A percentile compares a stretch with the other conserved stretches of the same genome.
Evolutionary conservation across 2,329 filamentous ascomycete genomes (phyloP).

Genomic region (Fusarium mexicanum): DNA sequence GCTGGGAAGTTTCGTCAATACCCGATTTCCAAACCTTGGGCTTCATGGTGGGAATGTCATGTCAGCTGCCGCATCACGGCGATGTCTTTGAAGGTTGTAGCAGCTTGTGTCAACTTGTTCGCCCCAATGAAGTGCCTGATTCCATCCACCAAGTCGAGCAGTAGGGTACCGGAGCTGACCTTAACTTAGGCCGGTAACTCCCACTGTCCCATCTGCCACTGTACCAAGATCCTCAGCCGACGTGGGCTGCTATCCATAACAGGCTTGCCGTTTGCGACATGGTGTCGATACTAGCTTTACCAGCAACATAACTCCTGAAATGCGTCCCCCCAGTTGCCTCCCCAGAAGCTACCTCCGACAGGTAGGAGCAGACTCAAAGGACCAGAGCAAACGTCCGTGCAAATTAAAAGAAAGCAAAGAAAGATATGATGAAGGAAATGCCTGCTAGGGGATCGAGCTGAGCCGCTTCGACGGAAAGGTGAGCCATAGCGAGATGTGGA

Average conservation of each 20-base stretch:
- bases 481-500: constrained; percentile 3
- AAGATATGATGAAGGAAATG: constrained; percentile 43
- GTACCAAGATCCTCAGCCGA: not conserved
- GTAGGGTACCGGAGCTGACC: constrained; percentile 21
- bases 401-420: constrained; percentile 40
- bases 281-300: constrained; percentile 10
- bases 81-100: not conserved
- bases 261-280: not conserved
- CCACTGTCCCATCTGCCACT: constrained; percentile 2
- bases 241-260: not conserved
- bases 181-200: constrained; percentile 17
- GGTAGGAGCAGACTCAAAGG: constrained; percentile 42
- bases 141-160: constrained; percentile 4
- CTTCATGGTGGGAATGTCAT: not conserved
- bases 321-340: constrained; percentile 43
- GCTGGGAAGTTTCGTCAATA: not conserved
- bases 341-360: constrained; percentile 49
- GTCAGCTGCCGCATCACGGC: not conserved
- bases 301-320: not conserved
- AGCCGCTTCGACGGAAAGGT: constrained; percentile 51
- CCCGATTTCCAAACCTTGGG: not conserved
- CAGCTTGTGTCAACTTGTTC: not conserved
- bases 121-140: not conserved
- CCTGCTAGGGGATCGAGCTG: constrained; percentile 46
- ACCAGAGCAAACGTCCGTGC: constrained; percentile 34